Conservation (phyloP, 169 alveolate genomes). For the Plasmodium fragile region DNA sequence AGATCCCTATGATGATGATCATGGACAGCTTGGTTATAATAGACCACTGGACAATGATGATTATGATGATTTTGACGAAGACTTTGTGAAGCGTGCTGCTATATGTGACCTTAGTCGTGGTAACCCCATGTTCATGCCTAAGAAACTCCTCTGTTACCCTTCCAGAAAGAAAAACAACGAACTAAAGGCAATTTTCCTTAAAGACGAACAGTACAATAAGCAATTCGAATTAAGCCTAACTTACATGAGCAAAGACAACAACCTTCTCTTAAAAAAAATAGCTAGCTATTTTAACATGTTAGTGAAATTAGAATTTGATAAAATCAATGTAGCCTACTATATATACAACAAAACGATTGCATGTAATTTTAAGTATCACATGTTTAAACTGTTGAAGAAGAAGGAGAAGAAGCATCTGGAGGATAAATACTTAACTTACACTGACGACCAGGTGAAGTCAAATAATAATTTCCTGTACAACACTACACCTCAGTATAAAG, state of each 20-base stretch:
- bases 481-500: neutral
- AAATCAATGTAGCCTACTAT: slow-evolving; percentile 25
- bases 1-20: neutral
- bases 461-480: slow-evolving; percentile 11
- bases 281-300: slow-evolving; percentile 14
- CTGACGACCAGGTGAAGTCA: neutral
- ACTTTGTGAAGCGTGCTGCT: neutral
- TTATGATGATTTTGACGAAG: neutral
- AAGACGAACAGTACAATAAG: slow-evolving; percentile 21
- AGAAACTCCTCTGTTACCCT: slow-evolving; percentile 32
- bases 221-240: neutral
- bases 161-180: slow-evolving; percentile 2
- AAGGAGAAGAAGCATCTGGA: slow-evolving; percentile 1
- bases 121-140: neutral
- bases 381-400: neutral
- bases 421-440: neutral
- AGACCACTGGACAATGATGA: neutral
- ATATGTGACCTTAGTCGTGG: neutral
- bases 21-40: neutral
- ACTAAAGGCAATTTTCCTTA: slow-evolving; percentile 18
- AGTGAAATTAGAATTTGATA: slow-evolving; percentile 2
- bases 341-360: slow-evolving; percentile 20
- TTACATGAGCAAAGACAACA: slow-evolving; percentile 12
- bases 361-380: slow-evolving; percentile 27
- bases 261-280: neutral